Base-by-base conservation (phyloP, 306 rosid species). In the Oxytropis ochrocephala region DNA sequence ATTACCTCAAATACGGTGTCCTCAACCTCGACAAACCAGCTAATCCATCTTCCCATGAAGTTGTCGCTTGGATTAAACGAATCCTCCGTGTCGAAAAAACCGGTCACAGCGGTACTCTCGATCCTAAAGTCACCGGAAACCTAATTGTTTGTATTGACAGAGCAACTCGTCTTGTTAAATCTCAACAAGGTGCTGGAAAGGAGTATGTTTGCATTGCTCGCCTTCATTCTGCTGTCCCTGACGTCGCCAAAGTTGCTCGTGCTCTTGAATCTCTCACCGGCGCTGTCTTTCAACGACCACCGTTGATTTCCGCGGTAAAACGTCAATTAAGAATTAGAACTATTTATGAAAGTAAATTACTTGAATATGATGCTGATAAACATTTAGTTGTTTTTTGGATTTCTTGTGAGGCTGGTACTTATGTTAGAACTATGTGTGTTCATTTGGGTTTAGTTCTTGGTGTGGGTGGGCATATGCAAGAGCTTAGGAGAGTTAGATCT, bases 11-110 rank as follows among this genome's bases (percentile, higher is more conserved):
- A 69, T 90, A 90, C 65, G 97, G 97, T 11, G 71, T 90, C 51
- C 41, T 90, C 35, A 88, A 90, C 64, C 97, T 90, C 5, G 97
- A 90, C 38, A 90, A 90, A 48, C 97, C 97, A 0, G 87, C 97
- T 0, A 90, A 90, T 68, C 97, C 97, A 0, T 90, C 97, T n/a
- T 90, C 97, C 1, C 97, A 88, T 4, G 97, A 90, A 78, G 97
- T 88, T 4, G 97, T 90, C 0, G 97, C 97, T 18, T 88, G 91
- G 52, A 88, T 91, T 52, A 88, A 91, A 55, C 76, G 96, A 19
- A 82, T 91, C 69, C 89, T 91, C 56, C 85, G 90, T 5, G 90
- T 83, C 8, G 89, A 88, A 18, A 91, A 91, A 73, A 91, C 95
- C 21, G 92, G 97, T 64, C 92, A 91, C 61, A 86, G 89, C 35